Evolutionary conservation across 441 rosid species (phyloP), one percentile per base, ranked within the genome.

Genomic region (Brassica balearica): DNA sequence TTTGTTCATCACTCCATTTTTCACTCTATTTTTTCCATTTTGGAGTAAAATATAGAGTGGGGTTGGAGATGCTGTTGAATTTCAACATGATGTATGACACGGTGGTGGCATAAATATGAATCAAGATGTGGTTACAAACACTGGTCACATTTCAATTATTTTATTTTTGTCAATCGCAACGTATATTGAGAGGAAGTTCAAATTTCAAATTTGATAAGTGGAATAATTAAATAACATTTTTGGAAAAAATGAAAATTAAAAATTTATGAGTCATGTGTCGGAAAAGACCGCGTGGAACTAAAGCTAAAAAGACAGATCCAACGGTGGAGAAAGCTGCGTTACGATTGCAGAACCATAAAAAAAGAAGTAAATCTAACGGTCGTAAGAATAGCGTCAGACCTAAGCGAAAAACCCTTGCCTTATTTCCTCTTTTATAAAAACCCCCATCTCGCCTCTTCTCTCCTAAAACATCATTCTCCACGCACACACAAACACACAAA

Each of bases 341-440:
- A 48, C 17, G 11, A 38, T 20, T 56, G 70, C 32, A 61, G 19
- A 48, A 11, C 59, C 7, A 14, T n/a, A 0, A 4, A 6, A 1
- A n/a, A 38, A 62, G 55, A 72, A 78, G 15, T 8, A 29, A 77
- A 86, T 85, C 91, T 3, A 71, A 85, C 70, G 89, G 85, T 25
- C 23, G 59, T 55, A n/a, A 65, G 68, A 59, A 64, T 83, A 75
- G 95, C 93, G 89, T 91, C 82, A 85, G 82, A 75, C 38, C 77
- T 80, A 87, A 83, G 95, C 89, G 84, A 77, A 62, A 12, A 72
- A 69, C 67, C 75, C 59, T 78, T 53, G 65, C 20, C 66, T 17
- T 68, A 17, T 4, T 23, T 14, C 15, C 43, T 56, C 29, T 6
- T 69, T 62, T 65, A 62, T 36, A 79, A 23, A 81, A 23, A 66